Conservation (phyloP, 805 yeast species). For the Nakazawaea peltata region DNA sequence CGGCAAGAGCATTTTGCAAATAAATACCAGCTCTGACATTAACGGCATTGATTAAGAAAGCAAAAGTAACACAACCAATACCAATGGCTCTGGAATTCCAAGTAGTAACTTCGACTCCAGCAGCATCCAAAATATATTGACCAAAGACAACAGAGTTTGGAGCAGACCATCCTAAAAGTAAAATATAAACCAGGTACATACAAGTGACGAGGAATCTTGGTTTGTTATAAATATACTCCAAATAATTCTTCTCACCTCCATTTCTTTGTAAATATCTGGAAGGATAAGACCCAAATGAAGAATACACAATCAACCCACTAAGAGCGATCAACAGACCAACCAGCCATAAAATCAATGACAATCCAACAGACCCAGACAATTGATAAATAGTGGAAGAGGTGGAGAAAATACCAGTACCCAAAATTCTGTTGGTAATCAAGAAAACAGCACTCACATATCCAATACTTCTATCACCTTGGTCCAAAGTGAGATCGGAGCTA, state of each 20-base stretch:
- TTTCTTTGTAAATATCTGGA: slow-evolving; percentile 55
- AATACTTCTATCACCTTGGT: slow-evolving; percentile 34
- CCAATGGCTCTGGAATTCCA: slow-evolving; percentile 81
- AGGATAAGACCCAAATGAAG: slow-evolving; percentile 61
- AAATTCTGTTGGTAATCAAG: slow-evolving; percentile 57
- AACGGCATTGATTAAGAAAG: slow-evolving; percentile 54
- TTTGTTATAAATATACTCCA: slow-evolving; percentile 60
- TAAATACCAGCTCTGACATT: slow-evolving; percentile 60
- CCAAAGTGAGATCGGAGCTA: slow-evolving; percentile 16
- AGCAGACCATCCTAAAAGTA: slow-evolving; percentile 80
- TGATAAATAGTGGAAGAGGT: slow-evolving; percentile 57
- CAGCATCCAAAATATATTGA: slow-evolving; percentile 68
- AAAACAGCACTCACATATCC: slow-evolving; percentile 37
- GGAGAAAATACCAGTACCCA: slow-evolving; percentile 69
- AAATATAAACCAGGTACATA: slow-evolving; percentile 61
- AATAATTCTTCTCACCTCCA: slow-evolving; percentile 81
- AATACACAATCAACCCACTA: slow-evolving; percentile 58
- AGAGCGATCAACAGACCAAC: slow-evolving; percentile 65
- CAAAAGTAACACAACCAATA: slow-evolving; percentile 62
- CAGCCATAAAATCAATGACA: slow-evolving; percentile 64
- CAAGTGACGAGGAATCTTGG: slow-evolving; percentile 65
- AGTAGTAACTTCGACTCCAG: slow-evolving; percentile 54
- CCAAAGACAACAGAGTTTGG: slow-evolving; percentile 80
- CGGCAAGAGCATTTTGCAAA: slow-evolving; percentile 58
- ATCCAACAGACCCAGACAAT: slow-evolving; percentile 63